These are phyloP conservation scores for Myxozyma neotropica DNA, from an alignment of 805 yeast genomes.

Conservation along the genomic window DNA sequence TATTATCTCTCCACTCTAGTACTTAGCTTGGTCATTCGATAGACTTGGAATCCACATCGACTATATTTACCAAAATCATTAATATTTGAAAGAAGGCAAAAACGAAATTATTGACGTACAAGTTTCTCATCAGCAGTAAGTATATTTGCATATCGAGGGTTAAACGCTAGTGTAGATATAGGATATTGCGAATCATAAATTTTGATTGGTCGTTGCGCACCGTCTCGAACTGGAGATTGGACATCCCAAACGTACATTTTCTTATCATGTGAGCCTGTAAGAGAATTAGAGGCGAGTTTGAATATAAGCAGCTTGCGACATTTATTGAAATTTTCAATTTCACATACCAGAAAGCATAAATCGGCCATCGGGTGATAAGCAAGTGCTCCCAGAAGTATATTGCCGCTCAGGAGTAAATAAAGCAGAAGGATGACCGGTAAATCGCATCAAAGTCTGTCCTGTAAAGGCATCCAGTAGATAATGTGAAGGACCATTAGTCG, in stretches of 20 bases:
- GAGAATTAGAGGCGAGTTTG: not conserved
- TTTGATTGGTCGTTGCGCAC: constrained; percentile 35
- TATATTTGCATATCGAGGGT: constrained; percentile 61
- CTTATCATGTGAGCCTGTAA: constrained; percentile 51
- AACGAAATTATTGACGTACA: constrained; percentile 1
- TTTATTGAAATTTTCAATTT: too few relatives aligned
- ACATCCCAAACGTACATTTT: constrained; percentile 57
- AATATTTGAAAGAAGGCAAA: not conserved
- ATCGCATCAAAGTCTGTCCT: constrained; percentile 53
- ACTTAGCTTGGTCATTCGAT: not conserved
- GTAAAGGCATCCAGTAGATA: constrained; percentile 69
- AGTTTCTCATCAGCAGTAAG: constrained; percentile 66
- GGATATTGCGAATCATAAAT: constrained; percentile 32
- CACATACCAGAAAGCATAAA: constrained; percentile 58
- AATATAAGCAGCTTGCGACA: not conserved
- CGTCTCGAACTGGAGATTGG: constrained; percentile 32
- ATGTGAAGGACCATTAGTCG: constrained; percentile 59
- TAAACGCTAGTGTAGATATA: constrained; percentile 54
- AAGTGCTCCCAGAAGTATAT: constrained; percentile 52
- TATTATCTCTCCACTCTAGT: too few relatives aligned
- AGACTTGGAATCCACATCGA: constrained; percentile 29
- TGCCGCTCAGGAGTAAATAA: constrained; percentile 45
- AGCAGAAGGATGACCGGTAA: constrained; percentile 58
- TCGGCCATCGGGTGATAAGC: constrained; percentile 69
- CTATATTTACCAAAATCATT: not conserved